phyloP scores from a whole-genome alignment of 805 yeast genomes.

The Schizosaccharomyces japonicus region DNA sequence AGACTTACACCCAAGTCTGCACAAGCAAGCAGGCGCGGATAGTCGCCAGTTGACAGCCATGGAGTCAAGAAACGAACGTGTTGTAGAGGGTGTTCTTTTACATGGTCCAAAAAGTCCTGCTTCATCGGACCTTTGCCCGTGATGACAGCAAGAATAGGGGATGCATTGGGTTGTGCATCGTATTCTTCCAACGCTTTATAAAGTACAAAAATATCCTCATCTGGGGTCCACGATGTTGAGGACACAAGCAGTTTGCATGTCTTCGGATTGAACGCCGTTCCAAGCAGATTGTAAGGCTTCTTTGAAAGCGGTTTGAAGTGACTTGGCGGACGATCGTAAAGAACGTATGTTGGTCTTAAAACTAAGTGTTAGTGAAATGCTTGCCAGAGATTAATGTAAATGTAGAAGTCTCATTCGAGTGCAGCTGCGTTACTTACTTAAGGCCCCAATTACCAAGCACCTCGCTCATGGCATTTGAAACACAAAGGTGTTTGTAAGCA shows the following conservation, averaged over 20 bases:
- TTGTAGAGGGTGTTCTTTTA: constrained; percentile 21
- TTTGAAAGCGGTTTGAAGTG: constrained; percentile 30
- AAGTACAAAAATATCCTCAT: constrained; percentile 59
- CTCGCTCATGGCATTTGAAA: constrained; percentile 46
- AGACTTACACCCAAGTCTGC: constrained; percentile 79
- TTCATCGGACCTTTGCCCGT: constrained; percentile 90
- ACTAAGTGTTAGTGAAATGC: no score
- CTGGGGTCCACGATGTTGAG: constrained; percentile 87
- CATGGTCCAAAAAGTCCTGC: constrained; percentile 25
- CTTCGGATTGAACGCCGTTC: neutral
- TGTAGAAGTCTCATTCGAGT: no score
- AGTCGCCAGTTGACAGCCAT: constrained; percentile 61
- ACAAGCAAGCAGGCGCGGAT: constrained; percentile 46
- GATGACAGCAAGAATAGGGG: constrained; percentile 43
- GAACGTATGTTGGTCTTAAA: constrained; percentile 23
- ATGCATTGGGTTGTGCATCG: constrained; percentile 22
- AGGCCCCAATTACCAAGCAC: constrained; percentile 24
- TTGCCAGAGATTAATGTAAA: neutral
- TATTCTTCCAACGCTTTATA: constrained; percentile 43
- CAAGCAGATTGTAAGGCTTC: neutral
- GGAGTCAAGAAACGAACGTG: constrained; percentile 36
- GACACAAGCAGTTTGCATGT: constrained; percentile 33
- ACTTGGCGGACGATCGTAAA: constrained; percentile 69
- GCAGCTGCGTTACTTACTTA: neutral
- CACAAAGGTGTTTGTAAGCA: constrained; percentile 57